Evolutionary conservation across 2,329 filamentous ascomycete species (phyloP).

Genomic region (Claviceps sp.): DNA sequence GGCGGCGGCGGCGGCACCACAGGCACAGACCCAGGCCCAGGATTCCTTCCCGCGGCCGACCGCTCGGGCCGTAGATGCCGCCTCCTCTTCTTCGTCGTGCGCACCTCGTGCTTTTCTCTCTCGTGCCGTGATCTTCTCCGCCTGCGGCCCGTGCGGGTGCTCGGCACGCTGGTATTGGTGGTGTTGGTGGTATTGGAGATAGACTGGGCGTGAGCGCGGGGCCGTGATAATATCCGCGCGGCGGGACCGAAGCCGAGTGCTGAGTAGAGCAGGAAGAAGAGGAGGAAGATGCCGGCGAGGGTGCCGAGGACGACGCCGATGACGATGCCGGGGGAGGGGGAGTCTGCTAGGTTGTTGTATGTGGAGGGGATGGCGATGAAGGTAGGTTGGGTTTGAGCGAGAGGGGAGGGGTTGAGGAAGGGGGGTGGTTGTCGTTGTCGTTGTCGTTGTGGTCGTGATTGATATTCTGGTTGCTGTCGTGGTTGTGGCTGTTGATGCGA

Average conservation of each 20-base stretch:
- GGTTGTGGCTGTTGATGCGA: too few species aligned
- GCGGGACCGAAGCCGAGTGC: conserved; percentile 30
- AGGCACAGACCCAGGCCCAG: too few species aligned
- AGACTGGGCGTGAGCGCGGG: background rate
- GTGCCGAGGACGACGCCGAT: conserved; percentile 32
- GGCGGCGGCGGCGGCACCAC: conserved; percentile 9
- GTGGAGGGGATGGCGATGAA: conserved; percentile 21
- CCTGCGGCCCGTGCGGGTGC: conserved; percentile 6
- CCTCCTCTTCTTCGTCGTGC: conserved; percentile 11
- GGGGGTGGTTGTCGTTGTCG: too few species aligned
- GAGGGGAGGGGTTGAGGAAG: too few species aligned
- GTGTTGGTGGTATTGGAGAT: background rate
- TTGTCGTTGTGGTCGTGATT: too few species aligned
- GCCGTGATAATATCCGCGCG: background rate
- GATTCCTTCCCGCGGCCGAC: too few species aligned
- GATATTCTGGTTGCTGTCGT: too few species aligned
- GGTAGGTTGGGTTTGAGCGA: conserved; percentile 1
- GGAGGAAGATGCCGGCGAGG: conserved; percentile 36
- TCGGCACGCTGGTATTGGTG: conserved; percentile 7
- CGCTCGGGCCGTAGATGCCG: conserved; percentile 7
- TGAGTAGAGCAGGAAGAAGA: conserved; percentile 38
- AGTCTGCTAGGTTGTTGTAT: conserved; percentile 21
- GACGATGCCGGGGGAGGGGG: conserved; percentile 27
- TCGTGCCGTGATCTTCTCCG: conserved; percentile 6
- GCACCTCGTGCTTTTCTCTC: conserved; percentile 17